Base-by-base conservation (phyloP, 2,329 filamentous ascomycete genomes). In the Lecanicillium sp. region DNA sequence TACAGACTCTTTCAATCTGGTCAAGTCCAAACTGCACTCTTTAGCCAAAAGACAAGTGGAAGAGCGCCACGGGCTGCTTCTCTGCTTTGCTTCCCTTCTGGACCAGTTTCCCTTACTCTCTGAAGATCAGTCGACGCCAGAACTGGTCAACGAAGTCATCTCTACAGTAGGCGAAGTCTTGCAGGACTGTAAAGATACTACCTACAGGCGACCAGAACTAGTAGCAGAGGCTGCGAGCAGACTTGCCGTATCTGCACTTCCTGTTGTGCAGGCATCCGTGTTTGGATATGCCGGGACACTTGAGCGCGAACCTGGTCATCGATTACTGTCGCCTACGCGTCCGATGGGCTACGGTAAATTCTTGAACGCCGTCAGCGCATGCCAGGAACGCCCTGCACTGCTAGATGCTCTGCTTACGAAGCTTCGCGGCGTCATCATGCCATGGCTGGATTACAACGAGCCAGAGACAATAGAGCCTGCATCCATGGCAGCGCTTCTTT, bases 41-140 rank as follows among this genome's bases (percentile, higher is more conserved):
- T 63, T 84, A 4, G 53, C 55, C 29, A 51, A 50, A 17, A 68
- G 80, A 22, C 78, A 87, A 49, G 72, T 81, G 3, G 81, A 86
- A 51, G 79, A 84, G 51, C 68, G 78, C 2, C 84, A 88, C 51
- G 84, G 84, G 0, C 58, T 86, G 4, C 52, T 85, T 1, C 57
- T 83, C 7, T 72, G 73, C 20, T 60, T 84, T n/a, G 73, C 81
- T 2, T 68, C 74, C 5, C 60, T 83, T 1, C 51, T 81, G 4
- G 68, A 79, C 37, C 55, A 57, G 5, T 49, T 74, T 10, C 65
- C 69, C 1, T 50, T 48, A 4, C 42, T 68, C 15, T 33, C 54
- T 4, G 40, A 36, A 4, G 27, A 33, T 9, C 37, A 52, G 10
- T 33, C 56, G 11, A 39, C 48, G 7, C 36, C 48, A 11, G 40